Percentiles rank a stretch among this genome's conserved stretches.
Evolutionary conservation across 192 early-diverging fungal species (phyloP).

Genomic region (Backusella liffmaniae): DNA sequence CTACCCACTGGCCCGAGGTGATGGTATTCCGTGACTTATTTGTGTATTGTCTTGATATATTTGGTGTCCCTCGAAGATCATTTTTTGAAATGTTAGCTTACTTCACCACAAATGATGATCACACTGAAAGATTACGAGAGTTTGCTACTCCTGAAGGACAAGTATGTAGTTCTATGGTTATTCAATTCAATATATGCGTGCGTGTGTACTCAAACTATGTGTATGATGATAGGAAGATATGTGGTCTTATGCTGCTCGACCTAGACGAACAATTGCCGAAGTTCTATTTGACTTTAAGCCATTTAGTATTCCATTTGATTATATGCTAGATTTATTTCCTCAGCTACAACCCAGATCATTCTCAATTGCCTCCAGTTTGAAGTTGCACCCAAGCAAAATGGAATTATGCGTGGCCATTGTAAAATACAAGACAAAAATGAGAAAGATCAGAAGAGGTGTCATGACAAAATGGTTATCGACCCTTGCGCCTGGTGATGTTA

Average conservation of each 20-base stretch:
- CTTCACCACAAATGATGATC: conserved; percentile 68
- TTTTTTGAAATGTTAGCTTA: conserved; percentile 88
- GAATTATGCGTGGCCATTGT: conserved; percentile 87
- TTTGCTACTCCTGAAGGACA: conserved; percentile 77
- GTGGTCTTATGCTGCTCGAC: conserved; percentile 80
- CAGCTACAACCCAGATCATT: conserved; percentile 76
- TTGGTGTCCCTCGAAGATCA: conserved; percentile 79
- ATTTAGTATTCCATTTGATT: conserved; percentile 69
- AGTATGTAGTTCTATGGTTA: conserved; percentile 26
- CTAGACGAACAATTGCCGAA: conserved; percentile 79
- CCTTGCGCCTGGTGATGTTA: conserved; percentile 39
- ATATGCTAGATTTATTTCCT: conserved; percentile 86
- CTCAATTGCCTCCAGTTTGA: conserved; percentile 76
- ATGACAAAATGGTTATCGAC: conserved; percentile 76
- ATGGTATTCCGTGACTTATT: conserved; percentile 80
- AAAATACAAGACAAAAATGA: conserved; percentile 78
- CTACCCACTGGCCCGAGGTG: conserved; percentile 45
- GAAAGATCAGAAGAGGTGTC: conserved; percentile 71
- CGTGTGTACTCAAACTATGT: neutral
- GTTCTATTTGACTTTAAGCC: conserved; percentile 81
- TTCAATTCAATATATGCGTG: neutral
- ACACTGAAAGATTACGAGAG: conserved; percentile 81
- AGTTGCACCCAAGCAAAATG: conserved; percentile 48
- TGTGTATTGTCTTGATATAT: conserved; percentile 78
- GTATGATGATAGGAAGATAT: conserved; percentile 73